Percentiles rank a stretch among this genome's conserved stretches.
Evolutionary conservation across 2,329 filamentous ascomycete species (phyloP).

Genomic region (Colletotrichum tropicicola): DNA sequence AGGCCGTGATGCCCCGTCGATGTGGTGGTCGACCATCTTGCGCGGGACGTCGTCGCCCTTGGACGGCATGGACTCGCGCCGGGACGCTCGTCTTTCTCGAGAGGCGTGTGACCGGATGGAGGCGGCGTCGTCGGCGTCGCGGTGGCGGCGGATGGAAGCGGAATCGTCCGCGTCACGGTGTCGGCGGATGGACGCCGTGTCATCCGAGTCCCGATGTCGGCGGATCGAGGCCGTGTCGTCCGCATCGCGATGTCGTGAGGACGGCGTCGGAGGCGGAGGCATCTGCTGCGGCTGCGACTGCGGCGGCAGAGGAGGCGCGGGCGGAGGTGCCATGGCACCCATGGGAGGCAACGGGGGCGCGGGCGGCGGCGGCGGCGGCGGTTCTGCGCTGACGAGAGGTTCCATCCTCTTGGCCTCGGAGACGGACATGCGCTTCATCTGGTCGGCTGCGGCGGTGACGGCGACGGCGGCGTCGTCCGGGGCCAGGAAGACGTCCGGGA

Average conservation of each 20-base stretch:
- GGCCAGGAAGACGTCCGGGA: neutral
- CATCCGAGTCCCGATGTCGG: constrained; percentile 5
- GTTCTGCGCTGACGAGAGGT: constrained; percentile 9
- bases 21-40: constrained; percentile 19
- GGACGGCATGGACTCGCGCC: constrained; percentile 11
- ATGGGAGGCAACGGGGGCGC: constrained; percentile 22
- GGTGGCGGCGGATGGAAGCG: neutral
- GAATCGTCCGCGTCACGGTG: neutral
- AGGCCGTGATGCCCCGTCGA: constrained; percentile 20
- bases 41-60: constrained; percentile 15
- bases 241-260: neutral
- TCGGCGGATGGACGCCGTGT: constrained; percentile 19
- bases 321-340: neutral
- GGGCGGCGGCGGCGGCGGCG: constrained; percentile 22
- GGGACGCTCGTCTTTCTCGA: constrained; percentile 20
- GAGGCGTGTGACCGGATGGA: constrained; percentile 26
- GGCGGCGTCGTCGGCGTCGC: constrained; percentile 13
- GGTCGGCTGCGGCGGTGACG: neutral
- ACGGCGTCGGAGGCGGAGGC: neutral
- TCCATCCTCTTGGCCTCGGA: constrained; percentile 8
- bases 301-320: neutral
- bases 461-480: neutral
- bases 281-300: neutral
- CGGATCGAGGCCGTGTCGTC: constrained; percentile 1
- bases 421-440: neutral